Evolutionary conservation across 108 stramenopile species (phyloP), one percentile per base, ranked within the genome.

Genomic region (Nitzschia palea): DNA sequence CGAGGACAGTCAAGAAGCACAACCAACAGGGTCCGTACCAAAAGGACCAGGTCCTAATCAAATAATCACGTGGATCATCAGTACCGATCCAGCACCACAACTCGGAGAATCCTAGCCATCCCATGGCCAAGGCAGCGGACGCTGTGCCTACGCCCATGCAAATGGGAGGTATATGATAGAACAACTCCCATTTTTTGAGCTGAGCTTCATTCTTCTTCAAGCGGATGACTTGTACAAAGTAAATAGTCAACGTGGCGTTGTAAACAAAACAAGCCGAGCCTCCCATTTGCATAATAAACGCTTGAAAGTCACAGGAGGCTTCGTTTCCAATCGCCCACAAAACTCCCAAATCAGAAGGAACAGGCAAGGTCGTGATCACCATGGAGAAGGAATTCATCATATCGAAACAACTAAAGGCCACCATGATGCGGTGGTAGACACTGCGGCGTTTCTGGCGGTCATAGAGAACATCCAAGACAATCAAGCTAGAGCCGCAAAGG

Each of bases 181-280:
- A 61, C 4, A 50, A 59, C 27, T 85, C 80, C 44, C 51, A 31
- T 27, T 27, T 54, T 37, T 52, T 50, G 14, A 82, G 50, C 50
- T 48, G 34, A 23, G 62, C 36, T 15, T 82, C 73, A 6, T 34
- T 51, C 42, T 66, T 71, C 18, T 59, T 54, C 36, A 84, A 80
- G n/a, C 48, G 60, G 27, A 83, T 81, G 25, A 63, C 64, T 15
- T 86, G 55, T 3, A 84, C 25, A 68, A 83, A 88, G 56, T 83
- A 83, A 10, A 77, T n/a, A 20, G 44, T 18, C 26, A 31, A 1
- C 17, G 28, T 20, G 1, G 45, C n/a, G 26, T 28, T 50, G 34
- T 64, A 31, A 32, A 25, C 40, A 20, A 44, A 44, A 29, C 22
- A 5, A 6, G 44, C 43, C 23, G 57, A 57, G 37, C 43, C 40